Conservation (phyloP, 2,329 filamentous ascomycete genomes). For the Cercospora beticola region DNA sequence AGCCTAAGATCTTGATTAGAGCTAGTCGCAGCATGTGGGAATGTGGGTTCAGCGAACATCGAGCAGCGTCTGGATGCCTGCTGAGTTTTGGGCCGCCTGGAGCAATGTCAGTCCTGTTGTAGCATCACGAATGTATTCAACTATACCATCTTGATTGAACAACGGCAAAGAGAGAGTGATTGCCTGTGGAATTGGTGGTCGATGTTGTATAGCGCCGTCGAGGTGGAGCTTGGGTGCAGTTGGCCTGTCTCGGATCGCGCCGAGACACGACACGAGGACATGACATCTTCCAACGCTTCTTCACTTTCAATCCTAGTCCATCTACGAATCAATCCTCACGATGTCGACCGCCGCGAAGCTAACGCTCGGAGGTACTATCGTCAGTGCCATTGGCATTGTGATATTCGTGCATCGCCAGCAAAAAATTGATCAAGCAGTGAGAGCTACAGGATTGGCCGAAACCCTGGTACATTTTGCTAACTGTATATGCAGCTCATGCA, state of each 20-base stretch:
- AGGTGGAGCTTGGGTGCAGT: conserved; percentile 11
- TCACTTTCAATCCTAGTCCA: background rate
- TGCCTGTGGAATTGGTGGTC: conserved; percentile 1
- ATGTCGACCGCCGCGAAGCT: conserved; percentile 93
- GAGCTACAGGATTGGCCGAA: conserved; percentile 1
- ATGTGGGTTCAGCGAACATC: conserved; percentile 62
- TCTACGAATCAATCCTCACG: background rate
- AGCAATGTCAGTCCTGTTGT: conserved; percentile 12
- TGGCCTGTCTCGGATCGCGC: background rate
- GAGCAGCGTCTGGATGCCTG: conserved; percentile 96
- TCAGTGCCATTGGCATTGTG: conserved; percentile 74
- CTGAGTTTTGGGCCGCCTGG: conserved; percentile 96
- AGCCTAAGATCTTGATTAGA: conserved; percentile 62
- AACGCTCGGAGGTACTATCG: conserved; percentile 74
- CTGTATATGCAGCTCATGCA: conserved; percentile 75
- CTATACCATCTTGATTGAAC: conserved; percentile 19
- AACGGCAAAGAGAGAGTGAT: background rate
- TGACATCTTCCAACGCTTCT: background rate
- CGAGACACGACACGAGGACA: conserved; percentile 1
- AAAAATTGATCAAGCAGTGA: conserved; percentile 76
- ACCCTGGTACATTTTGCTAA: background rate
- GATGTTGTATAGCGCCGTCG: background rate
- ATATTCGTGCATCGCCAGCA: conserved; percentile 88
- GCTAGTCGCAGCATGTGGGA: conserved; percentile 37
- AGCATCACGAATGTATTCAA: background rate